phyloP scores from a whole-genome alignment of 371 early-diverging fungal genomes.

The Apophysomyces trapeziformis region DNA sequence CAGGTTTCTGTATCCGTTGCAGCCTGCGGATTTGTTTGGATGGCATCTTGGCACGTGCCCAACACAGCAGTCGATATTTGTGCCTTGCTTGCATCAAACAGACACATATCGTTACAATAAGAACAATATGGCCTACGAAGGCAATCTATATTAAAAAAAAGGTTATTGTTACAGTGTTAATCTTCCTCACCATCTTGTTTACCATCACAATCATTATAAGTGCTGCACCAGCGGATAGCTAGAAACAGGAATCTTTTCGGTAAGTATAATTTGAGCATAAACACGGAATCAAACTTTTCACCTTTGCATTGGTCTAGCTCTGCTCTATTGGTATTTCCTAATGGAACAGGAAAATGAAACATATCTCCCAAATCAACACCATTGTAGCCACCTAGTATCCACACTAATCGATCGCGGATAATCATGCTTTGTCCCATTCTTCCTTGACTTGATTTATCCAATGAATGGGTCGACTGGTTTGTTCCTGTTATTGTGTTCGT shows the following conservation, averaged over 20 bases:
- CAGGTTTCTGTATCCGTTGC: conserved; percentile 8
- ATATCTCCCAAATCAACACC: conserved; percentile 15
- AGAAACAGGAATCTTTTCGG: too few relatives aligned
- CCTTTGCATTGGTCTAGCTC: conserved; percentile 15
- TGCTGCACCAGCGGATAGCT: conserved; percentile 14
- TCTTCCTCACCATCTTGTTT: background rate
- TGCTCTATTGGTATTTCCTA: background rate
- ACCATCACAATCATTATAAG: conserved; percentile 15
- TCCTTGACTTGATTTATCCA: background rate
- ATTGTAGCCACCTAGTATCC: conserved; percentile 11
- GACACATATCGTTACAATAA: conserved; percentile 12
- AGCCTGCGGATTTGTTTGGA: conserved; percentile 6
- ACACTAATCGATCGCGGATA: background rate
- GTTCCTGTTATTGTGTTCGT: background rate
- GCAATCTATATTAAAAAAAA: conserved; percentile 6
- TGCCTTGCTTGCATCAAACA: conserved; percentile 12
- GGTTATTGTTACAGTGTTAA: background rate
- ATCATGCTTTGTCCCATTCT: conserved; percentile 15
- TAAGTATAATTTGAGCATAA: too few relatives aligned
- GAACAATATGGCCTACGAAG: conserved; percentile 14
- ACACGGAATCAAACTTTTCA: background rate
- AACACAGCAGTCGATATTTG: conserved; percentile 2
- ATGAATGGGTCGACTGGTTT: background rate
- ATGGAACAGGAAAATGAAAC: background rate
- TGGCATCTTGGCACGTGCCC: conserved; percentile 16